These are phyloP conservation scores for Aquilaria agallochum DNA, from an alignment of 441 rosid species.

Conservation along the genomic window DNA sequence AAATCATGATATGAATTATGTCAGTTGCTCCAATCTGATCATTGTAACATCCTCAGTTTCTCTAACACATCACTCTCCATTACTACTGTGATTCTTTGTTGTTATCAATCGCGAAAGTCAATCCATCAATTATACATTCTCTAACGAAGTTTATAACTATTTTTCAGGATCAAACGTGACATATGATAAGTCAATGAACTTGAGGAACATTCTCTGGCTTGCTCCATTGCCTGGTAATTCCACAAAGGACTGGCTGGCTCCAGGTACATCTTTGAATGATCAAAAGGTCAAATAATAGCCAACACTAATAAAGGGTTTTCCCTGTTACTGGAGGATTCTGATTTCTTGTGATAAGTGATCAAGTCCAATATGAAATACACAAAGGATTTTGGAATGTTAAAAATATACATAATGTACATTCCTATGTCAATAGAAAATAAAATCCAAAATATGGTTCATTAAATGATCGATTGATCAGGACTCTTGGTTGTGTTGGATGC, in stretches of 20 bases:
- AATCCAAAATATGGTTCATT: background rate
- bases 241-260: conserved; percentile 54
- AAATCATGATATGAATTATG: too few relatives aligned
- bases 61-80: background rate
- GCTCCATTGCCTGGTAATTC: conserved; percentile 74
- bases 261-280: conserved; percentile 41
- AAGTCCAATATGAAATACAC: background rate
- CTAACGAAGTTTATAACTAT: background rate
- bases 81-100: too few relatives aligned
- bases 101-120: background rate
- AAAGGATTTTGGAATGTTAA: conserved; percentile 2
- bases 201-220: conserved; percentile 90
- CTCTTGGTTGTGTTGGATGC: conserved; percentile 88
- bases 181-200: conserved; percentile 72
- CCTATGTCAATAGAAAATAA: background rate
- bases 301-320: too few relatives aligned
- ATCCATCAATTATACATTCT: background rate
- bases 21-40: too few relatives aligned
- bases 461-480: conserved; percentile 34
- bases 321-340: too few relatives aligned
- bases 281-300: too few relatives aligned
- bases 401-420: conserved; percentile 6
- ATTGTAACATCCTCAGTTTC: too few relatives aligned
- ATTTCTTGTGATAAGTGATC: background rate
- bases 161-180: conserved; percentile 56